Evolutionary conservation across 345 rosid genomes (phyloP).

Genomic region (Lumnitzera racemosa): DNA sequence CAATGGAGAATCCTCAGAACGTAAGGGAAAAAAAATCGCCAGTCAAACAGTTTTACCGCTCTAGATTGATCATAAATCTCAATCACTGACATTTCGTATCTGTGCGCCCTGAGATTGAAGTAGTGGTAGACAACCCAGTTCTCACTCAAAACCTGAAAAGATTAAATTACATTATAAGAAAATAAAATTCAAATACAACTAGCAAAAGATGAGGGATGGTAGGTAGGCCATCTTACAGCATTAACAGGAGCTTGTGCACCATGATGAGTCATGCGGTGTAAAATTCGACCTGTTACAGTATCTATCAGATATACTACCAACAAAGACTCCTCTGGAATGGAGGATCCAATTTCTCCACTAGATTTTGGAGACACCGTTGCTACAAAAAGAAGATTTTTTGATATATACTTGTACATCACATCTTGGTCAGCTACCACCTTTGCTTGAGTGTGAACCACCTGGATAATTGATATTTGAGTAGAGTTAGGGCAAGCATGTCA

Average conservation of each 20-base stretch:
- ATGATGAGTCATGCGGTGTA: constrained; percentile 89
- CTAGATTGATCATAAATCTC: constrained; percentile 97
- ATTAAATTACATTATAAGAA: constrained; percentile 11
- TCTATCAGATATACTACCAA: constrained; percentile 84
- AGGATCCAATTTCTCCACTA: constrained; percentile 77
- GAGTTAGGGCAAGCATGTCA: too few species aligned
- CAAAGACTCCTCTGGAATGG: constrained; percentile 80
- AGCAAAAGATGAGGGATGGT: constrained; percentile 9
- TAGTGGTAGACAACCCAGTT: constrained; percentile 99
- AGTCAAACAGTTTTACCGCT: constrained; percentile 50
- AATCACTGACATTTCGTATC: constrained; percentile 89
- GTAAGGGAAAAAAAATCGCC: background rate
- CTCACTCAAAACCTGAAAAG: constrained; percentile 83
- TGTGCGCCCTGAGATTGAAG: constrained; percentile 95
- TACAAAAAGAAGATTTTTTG: constrained; percentile 80
- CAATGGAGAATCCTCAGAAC: background rate
- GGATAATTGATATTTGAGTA: background rate
- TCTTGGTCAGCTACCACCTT: constrained; percentile 83
- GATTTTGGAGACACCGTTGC: constrained; percentile 89
- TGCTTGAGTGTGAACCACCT: constrained; percentile 99
- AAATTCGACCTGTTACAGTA: constrained; percentile 81
- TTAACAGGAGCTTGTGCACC: constrained; percentile 94
- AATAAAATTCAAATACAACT: background rate
- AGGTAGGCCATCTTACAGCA: constrained; percentile 46
- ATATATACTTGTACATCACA: constrained; percentile 82